Evolutionary conservation across 495 filamentous ascomycete species (phyloP).

Genomic region (Penicillium ucsense): DNA sequence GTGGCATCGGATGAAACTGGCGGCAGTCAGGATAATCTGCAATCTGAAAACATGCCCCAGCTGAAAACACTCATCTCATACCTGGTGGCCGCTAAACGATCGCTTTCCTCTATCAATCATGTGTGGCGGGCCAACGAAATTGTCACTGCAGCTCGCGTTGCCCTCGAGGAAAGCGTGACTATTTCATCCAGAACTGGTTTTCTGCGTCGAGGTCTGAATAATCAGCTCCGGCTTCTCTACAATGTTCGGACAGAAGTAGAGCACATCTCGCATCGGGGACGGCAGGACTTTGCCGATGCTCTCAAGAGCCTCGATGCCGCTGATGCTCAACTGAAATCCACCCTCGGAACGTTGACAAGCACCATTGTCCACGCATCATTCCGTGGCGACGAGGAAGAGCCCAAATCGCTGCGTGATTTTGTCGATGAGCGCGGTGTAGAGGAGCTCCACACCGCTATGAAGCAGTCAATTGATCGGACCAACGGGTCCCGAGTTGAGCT

Average conservation of each 20-base stretch:
- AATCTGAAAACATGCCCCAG: neutral
- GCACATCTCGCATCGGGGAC: constrained; percentile 39
- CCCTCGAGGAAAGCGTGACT: constrained; percentile 72
- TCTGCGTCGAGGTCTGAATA: constrained; percentile 58
- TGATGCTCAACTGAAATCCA: constrained; percentile 59
- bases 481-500: constrained; percentile 46
- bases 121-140: constrained; percentile 85
- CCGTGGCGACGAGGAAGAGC: constrained; percentile 54
- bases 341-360: constrained; percentile 56
- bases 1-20: neutral
- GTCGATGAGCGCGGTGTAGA: constrained; percentile 75
- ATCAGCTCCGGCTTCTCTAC: constrained; percentile 60
- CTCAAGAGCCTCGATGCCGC: constrained; percentile 65
- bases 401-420: constrained; percentile 76
- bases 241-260: constrained; percentile 55
- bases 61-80: constrained; percentile 70
- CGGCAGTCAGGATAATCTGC: neutral
- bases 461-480: constrained; percentile 52
- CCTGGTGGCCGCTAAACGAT: constrained; percentile 82
- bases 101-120: constrained; percentile 74
- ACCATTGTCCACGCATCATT: constrained; percentile 69
- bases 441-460: constrained; percentile 53
- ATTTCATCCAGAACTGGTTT: constrained; percentile 70
- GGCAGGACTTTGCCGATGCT: constrained; percentile 51
- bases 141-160: constrained; percentile 61